A percentile compares a stretch with the other conserved stretches of the same genome.
Evolutionary conservation across 495 filamentous ascomycete genomes (phyloP).

Genomic region (Aspergillus leporis): DNA sequence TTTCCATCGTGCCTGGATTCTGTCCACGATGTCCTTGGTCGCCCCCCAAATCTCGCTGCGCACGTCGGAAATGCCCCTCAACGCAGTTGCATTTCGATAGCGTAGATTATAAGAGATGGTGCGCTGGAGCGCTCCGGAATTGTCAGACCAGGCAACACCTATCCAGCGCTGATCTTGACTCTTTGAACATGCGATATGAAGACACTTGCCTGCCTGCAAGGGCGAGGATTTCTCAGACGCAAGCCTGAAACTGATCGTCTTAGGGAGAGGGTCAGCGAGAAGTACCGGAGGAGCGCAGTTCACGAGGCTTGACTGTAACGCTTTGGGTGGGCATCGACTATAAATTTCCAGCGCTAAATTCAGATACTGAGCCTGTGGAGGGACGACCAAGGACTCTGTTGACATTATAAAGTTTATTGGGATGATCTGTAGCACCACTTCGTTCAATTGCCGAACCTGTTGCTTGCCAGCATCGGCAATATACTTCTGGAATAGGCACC

Average conservation of each 20-base stretch:
- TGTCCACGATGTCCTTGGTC: conserved; percentile 73
- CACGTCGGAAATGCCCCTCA: conserved; percentile 61
- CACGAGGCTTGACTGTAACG: conserved; percentile 34
- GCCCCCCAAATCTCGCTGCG: conserved; percentile 82
- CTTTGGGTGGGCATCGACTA: conserved; percentile 70
- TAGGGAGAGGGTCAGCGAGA: conserved; percentile 71
- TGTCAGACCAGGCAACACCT: conserved; percentile 90
- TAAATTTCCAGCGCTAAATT: conserved; percentile 83
- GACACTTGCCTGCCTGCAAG: conserved; percentile 76
- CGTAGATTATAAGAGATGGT: conserved; percentile 78
- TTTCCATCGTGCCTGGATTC: conserved; percentile 73
- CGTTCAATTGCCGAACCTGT: conserved; percentile 55
- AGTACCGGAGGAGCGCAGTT: conserved; percentile 69
- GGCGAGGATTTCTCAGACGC: conserved; percentile 56
- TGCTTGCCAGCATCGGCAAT: conserved; percentile 47
- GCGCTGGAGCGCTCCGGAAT: conserved; percentile 71
- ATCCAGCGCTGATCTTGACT: conserved; percentile 86
- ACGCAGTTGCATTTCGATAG: conserved; percentile 56
- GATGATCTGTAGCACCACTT: conserved; percentile 82
- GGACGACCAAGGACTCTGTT: conserved; percentile 62
- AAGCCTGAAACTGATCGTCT: conserved; percentile 77
- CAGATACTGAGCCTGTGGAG: conserved; percentile 63
- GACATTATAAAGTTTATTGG: conserved; percentile 71
- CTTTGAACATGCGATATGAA: conserved; percentile 85
- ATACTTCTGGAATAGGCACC: conserved; percentile 72